A percentile compares a stretch with the other conserved stretches of the same genome.
Evolutionary conservation across 2,329 filamentous ascomycete species (phyloP).

Genomic region (Cladobotryum mycophilum): DNA sequence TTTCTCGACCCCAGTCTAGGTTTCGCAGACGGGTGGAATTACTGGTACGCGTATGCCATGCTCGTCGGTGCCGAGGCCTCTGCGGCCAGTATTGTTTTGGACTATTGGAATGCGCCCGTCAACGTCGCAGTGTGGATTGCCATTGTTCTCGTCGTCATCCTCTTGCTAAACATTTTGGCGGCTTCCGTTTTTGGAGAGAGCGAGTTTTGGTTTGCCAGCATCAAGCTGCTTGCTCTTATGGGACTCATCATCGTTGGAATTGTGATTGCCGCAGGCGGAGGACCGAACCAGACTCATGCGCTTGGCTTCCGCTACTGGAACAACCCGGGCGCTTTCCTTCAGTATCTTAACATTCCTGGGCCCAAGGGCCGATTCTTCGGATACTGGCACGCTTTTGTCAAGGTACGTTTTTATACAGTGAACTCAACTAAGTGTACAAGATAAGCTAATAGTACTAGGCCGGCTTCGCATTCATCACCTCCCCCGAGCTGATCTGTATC

Average conservation of each 20-base stretch:
- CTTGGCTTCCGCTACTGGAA: constrained; percentile 39
- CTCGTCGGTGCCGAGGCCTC: constrained; percentile 52
- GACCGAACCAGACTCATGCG: constrained; percentile 41
- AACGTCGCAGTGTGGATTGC: constrained; percentile 54
- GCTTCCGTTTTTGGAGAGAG: constrained; percentile 54
- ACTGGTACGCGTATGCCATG: constrained; percentile 57
- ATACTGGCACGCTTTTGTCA: constrained; percentile 51
- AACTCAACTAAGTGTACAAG: not conserved
- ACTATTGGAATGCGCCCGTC: constrained; percentile 52
- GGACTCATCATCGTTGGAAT: constrained; percentile 51
- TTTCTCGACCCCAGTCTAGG: constrained; percentile 50
- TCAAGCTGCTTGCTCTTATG: constrained; percentile 54
- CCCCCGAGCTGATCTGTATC: constrained; percentile 56
- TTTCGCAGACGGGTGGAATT: constrained; percentile 56
- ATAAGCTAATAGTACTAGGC: constrained; percentile 24
- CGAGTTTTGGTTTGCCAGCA: constrained; percentile 55
- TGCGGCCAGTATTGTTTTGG: constrained; percentile 51
- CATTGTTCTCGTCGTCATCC: constrained; percentile 47
- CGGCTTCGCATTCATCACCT: constrained; percentile 56
- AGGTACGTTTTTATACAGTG: constrained; percentile 14
- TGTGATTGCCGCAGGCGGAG: constrained; percentile 51
- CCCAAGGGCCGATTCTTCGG: constrained; percentile 49
- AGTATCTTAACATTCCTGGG: constrained; percentile 38
- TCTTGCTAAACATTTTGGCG: constrained; percentile 51
- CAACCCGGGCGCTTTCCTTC: constrained; percentile 38